These are phyloP conservation scores for Wilcoxina mikolae DNA, from an alignment of 495 filamentous ascomycete genomes.

Conservation along the genomic window DNA sequence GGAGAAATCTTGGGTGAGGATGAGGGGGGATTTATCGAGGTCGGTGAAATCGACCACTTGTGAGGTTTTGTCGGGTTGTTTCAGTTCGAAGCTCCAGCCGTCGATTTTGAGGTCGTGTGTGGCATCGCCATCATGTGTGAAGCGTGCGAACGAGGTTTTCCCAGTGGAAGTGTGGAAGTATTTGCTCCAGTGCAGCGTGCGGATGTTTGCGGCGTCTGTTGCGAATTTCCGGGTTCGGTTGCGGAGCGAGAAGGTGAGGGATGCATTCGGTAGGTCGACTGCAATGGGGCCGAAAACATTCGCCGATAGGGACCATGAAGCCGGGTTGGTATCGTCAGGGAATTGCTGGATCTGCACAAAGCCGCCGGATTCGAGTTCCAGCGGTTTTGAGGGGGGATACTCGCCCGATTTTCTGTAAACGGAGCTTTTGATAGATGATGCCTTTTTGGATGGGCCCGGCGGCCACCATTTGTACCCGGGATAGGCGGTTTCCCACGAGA, in stretches of 20 bases:
- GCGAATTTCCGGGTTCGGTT: not conserved
- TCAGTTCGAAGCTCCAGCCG: not conserved
- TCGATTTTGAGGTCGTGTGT: not conserved
- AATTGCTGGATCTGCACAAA: not conserved
- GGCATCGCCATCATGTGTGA: not conserved
- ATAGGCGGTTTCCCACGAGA: not conserved
- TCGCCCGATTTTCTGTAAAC: not conserved
- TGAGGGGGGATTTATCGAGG: not conserved
- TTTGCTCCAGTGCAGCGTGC: not conserved
- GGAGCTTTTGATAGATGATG: not conserved
- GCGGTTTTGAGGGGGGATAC: not conserved
- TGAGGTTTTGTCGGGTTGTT: not conserved
- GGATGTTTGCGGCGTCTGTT: no score
- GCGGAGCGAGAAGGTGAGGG: not conserved
- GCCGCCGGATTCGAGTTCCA: not conserved
- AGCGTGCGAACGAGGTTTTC: not conserved
- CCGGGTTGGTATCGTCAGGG: not conserved
- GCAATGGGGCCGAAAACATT: not conserved
- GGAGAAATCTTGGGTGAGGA: not conserved
- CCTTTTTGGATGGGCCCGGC: not conserved
- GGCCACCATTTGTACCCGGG: conserved; percentile 1
- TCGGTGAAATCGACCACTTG: not conserved
- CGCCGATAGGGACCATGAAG: no score
- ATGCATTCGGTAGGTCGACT: not conserved
- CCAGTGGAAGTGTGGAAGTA: not conserved